Conservation (phyloP, 2,329 filamentous ascomycete species). For the Epichloe sp. region DNA sequence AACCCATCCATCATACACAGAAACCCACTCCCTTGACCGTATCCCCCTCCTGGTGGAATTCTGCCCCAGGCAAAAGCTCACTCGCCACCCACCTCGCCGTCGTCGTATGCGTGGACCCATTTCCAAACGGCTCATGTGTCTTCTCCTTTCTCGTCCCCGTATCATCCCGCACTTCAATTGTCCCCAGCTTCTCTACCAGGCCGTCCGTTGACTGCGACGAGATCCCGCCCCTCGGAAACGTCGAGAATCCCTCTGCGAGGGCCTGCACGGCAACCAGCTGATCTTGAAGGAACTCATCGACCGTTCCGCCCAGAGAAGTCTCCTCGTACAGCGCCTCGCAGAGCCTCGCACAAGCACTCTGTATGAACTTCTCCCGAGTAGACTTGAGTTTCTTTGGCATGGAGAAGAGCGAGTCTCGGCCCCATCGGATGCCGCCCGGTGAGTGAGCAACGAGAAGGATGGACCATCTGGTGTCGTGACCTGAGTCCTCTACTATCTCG, state of each 20-base stretch:
- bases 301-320: constrained; percentile 28
- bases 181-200: constrained; percentile 11
- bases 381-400: constrained; percentile 26
- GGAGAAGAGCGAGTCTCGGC: constrained; percentile 30
- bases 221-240: constrained; percentile 23
- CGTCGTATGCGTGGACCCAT: constrained; percentile 41
- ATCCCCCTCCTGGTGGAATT: constrained; percentile 38
- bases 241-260: constrained; percentile 38
- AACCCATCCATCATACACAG: neutral
- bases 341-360: constrained; percentile 31
- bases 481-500: constrained; percentile 36
- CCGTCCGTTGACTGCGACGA: constrained; percentile 10
- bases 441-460: constrained; percentile 44
- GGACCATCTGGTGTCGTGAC: constrained; percentile 37
- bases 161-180: constrained; percentile 12
- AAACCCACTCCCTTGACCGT: constrained; percentile 34
- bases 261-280: constrained; percentile 49
- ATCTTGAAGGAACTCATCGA: constrained; percentile 47
- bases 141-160: constrained; percentile 28
- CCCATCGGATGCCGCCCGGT: constrained; percentile 30
- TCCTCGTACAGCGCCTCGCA: constrained; percentile 33
- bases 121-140: constrained; percentile 37
- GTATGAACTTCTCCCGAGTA: constrained; percentile 16
- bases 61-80: constrained; percentile 33
- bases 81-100: constrained; percentile 49